Evolutionary conservation across 2,329 filamentous ascomycete genomes (phyloP).

Genomic region (Raffaelea arxii): DNA sequence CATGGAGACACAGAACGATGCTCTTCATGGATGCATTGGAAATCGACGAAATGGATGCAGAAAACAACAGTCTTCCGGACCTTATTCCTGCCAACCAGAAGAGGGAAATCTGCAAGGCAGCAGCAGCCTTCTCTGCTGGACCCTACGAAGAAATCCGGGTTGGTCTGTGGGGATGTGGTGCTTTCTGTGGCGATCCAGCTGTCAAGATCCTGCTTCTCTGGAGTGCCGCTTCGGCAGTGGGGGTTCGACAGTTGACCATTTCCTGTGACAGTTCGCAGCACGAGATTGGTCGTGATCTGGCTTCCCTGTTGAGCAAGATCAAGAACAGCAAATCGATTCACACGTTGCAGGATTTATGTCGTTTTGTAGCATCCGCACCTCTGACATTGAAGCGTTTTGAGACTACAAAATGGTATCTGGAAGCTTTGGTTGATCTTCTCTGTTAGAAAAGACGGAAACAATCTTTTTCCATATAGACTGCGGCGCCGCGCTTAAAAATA

Average conservation of each 20-base stretch:
- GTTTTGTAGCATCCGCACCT: no score
- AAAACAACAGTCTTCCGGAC: slow-evolving; percentile 16
- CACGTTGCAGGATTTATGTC: no score
- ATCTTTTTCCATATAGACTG: no score
- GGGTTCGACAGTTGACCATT: slow-evolving; percentile 13
- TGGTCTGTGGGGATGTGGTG: slow-evolving; percentile 25
- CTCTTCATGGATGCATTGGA: slow-evolving; percentile 28
- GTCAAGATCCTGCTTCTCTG: slow-evolving; percentile 22
- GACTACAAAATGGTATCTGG: no score
- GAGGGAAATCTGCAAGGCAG: slow-evolving; percentile 21
- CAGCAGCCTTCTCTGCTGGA: slow-evolving; percentile 17
- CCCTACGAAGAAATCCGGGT: slow-evolving; percentile 14
- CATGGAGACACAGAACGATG: slow-evolving; percentile 18
- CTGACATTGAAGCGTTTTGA: no score
- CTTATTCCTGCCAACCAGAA: slow-evolving; percentile 16
- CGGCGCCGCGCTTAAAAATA: no score
- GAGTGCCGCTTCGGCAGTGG: slow-evolving; percentile 20
- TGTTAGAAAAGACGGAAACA: no score
- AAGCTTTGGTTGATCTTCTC: no score
- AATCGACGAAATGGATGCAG: slow-evolving; percentile 20
- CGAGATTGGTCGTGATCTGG: slow-evolving; percentile 6
- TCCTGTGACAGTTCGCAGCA: slow-evolving; percentile 11
- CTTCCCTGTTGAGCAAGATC: no score
- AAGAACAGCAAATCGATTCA: no score
- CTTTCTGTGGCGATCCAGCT: slow-evolving; percentile 23